A percentile compares a stretch with the other conserved stretches of the same genome.
Evolutionary conservation across 257 asterid genomes (phyloP).

Genomic region (Solanum pennellii): DNA sequence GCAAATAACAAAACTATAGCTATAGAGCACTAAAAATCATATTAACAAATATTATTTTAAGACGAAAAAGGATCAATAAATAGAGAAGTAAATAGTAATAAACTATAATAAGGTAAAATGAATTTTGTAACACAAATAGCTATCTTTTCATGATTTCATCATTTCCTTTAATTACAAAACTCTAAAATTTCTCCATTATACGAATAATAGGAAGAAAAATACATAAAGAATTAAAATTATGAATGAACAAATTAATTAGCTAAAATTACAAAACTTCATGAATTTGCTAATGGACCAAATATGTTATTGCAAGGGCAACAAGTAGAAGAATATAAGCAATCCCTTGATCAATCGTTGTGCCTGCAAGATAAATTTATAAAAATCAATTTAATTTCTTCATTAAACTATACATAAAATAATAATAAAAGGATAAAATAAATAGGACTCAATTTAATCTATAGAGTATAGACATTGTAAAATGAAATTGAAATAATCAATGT

Average conservation of each 20-base stretch:
- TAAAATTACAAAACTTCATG: neutral
- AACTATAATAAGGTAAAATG: neutral
- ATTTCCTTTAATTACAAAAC: neutral
- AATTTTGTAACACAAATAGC: neutral
- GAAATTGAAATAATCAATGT: neutral
- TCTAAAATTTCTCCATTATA: neutral
- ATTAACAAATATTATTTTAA: neutral
- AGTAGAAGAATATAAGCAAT: conserved; percentile 47
- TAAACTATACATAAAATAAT: neutral
- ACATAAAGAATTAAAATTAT: conserved; percentile 3
- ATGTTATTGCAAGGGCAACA: conserved; percentile 53
- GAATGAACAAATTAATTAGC: neutral
- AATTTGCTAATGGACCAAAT: conserved; percentile 22
- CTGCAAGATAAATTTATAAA: conserved; percentile 15
- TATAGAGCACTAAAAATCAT: too few species aligned
- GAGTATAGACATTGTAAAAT: neutral
- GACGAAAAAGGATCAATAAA: neutral
- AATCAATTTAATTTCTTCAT: neutral
- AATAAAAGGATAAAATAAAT: neutral
- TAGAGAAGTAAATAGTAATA: neutral
- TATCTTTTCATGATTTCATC: neutral
- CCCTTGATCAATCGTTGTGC: conserved; percentile 57
- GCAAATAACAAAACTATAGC: too few species aligned
- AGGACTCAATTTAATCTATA: neutral
- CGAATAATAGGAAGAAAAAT: neutral